phyloP scores from a whole-genome alignment of 768 basidiomycete genomes.

The Phanerochaete carnosa region DNA sequence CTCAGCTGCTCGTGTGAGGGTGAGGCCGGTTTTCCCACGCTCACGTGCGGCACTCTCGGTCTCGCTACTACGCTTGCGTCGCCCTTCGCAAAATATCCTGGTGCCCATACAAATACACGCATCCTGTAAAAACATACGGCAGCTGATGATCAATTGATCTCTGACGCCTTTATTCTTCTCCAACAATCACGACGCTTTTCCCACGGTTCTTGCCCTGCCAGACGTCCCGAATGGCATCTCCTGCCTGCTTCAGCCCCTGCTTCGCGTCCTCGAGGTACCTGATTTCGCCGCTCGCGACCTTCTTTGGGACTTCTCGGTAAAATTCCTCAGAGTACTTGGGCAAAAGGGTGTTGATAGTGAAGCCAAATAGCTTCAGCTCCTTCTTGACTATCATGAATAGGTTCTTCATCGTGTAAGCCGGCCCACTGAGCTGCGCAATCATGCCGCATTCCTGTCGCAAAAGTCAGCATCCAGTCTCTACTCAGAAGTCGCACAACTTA shows the following conservation, averaged over 20 bases:
- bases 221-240: conserved; percentile 32
- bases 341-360: conserved; percentile 24
- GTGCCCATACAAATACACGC: not conserved
- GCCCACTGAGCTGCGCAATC: conserved; percentile 24
- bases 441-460: conserved; percentile 31
- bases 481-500: not conserved
- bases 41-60: not conserved
- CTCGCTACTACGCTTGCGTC: not conserved
- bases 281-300: conserved; percentile 32
- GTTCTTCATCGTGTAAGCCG: conserved; percentile 19
- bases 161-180: conserved; percentile 18
- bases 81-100: not conserved
- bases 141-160: not conserved
- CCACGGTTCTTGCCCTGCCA: conserved; percentile 32
- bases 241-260: conserved; percentile 30
- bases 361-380: conserved; percentile 27
- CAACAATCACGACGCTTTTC: conserved; percentile 34
- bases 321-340: conserved; percentile 27
- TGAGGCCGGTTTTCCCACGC: not conserved
- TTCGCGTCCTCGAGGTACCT: conserved; percentile 32
- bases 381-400: conserved; percentile 23
- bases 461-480: too few species aligned
- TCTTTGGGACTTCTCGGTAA: conserved; percentile 24
- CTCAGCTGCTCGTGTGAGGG: not conserved
- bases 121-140: not conserved